Percentiles rank a stretch among this genome's conserved stretches.
Conservation (phyloP, 148 eudicot species). For the Nepenthes mirabilis region DNA sequence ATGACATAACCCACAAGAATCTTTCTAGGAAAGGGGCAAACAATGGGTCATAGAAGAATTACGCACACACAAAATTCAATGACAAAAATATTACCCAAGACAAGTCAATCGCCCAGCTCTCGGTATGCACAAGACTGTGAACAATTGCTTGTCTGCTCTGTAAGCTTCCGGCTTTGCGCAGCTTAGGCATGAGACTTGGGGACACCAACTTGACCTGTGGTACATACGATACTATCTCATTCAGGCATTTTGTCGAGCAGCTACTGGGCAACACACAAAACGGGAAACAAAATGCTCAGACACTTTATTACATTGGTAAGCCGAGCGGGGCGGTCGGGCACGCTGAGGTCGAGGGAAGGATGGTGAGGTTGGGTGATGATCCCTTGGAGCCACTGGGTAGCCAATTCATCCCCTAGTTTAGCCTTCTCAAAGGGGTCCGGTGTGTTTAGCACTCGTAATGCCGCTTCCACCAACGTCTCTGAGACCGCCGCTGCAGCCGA, state of each 20-base stretch:
- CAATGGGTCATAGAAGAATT: no score
- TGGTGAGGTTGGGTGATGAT: slow-evolving; percentile 34
- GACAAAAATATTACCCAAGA: slow-evolving; percentile 54
- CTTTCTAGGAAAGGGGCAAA: no score
- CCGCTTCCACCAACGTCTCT: slow-evolving; percentile 60
- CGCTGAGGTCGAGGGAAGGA: slow-evolving; percentile 23
- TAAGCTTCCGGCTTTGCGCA: slow-evolving; percentile 88
- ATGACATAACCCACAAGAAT: no score
- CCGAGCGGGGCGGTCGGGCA: slow-evolving; percentile 81
- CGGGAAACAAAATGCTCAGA: not conserved
- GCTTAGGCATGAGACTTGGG: slow-evolving; percentile 81
- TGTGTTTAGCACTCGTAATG: slow-evolving; percentile 55
- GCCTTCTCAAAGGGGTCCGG: slow-evolving; percentile 74
- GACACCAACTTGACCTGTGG: slow-evolving; percentile 69
- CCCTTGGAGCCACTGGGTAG: slow-evolving; percentile 64
- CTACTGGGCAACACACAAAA: slow-evolving; percentile 7
- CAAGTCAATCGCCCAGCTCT: slow-evolving; percentile 98
- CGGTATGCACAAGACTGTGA: slow-evolving; percentile 84
- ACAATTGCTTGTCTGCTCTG: slow-evolving; percentile 88
- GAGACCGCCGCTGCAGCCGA: not conserved
- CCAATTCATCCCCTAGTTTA: slow-evolving; percentile 53
- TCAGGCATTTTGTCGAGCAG: slow-evolving; percentile 45
- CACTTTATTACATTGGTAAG: slow-evolving; percentile 34
- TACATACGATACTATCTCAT: not conserved
- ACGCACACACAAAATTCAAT: no score